Conservation (phyloP, 1,139 yeast genomes). For the Hansenula anomala region DNA sequence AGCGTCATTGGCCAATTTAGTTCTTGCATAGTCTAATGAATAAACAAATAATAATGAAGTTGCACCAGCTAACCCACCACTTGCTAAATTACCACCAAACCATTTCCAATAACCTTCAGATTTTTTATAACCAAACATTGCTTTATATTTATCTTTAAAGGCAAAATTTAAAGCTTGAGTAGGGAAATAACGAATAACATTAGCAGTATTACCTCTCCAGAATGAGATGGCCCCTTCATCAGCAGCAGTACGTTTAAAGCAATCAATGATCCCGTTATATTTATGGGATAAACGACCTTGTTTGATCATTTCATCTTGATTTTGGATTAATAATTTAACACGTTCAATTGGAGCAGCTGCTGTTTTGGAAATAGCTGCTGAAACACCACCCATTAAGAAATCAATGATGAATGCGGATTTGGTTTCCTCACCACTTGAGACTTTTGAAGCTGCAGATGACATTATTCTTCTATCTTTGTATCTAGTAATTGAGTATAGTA, state of each 20-base stretch:
- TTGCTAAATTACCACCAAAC: conserved; percentile 78
- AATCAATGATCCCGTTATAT: conserved; percentile 66
- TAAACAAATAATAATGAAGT: conserved; percentile 69
- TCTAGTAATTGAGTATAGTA: no score
- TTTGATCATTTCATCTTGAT: conserved; percentile 80
- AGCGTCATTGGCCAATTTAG: conserved; percentile 81
- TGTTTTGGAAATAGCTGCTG: conserved; percentile 82
- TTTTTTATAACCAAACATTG: conserved; percentile 73
- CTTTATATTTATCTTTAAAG: conserved; percentile 78
- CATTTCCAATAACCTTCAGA: conserved; percentile 58
- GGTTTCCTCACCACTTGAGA: conserved; percentile 16
- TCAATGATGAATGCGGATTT: conserved; percentile 42
- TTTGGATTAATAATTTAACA: conserved; percentile 75
- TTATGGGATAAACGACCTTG: conserved; percentile 68
- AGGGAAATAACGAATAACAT: conserved; percentile 81
- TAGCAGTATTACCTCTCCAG: conserved; percentile 87
- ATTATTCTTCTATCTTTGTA: background rate
- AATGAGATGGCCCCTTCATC: conserved; percentile 67
- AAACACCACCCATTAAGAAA: conserved; percentile 78
- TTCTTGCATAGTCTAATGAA: conserved; percentile 80
- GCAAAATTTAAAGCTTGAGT: conserved; percentile 83
- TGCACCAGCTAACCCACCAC: conserved; percentile 84
- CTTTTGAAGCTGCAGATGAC: background rate
- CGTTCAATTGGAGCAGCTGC: conserved; percentile 85
- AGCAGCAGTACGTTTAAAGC: conserved; percentile 68